Base-by-base conservation (phyloP, 192 early-diverging fungal genomes). In the Entophlyctis luteolus region DNA sequence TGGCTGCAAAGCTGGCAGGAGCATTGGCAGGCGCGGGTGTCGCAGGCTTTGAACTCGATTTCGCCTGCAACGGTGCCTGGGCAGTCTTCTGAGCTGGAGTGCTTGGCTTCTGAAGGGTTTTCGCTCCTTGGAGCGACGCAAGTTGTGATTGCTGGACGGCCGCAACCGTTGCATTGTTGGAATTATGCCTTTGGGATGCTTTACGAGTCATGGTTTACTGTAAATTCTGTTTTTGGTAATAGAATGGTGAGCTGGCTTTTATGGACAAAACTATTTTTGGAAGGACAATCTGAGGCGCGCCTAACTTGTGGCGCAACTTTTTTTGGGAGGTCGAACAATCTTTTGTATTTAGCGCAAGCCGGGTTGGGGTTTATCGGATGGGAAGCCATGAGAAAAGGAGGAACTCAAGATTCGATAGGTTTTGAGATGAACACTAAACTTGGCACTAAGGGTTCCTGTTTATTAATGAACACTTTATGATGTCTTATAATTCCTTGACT, bases 121-220 rank as follows among this genome's bases (percentile, higher is more conserved):
- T 66, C 12, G 63, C 49, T 1, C 47, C 50, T 27, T 54, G 63
- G 42, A 66, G 23, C 18, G 25, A 23, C 10, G 50, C 48, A 38
- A 28, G 18, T 37, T 66, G 63, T 4, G 52, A 10, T 28, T 66
- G 63, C 36, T 66, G 63, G 42, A 66, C 37, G 8, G 50, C 63
- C 33, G 63, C 28, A 34, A 66, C 63, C 0, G 63, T 66, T 27
- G 63, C 52, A 39, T 66, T 66, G 46, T 48, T 32, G 47, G 60
- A 16, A 10, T 48, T 49, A n/a, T 47, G 25, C 27, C 50, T 48
- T 23, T 38, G 39, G 16, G 12, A n/a, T 22, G 42, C 27, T 32
- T 63, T 63, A 33, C 60, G 60, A 22, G 60, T 63, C 60, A 63
- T 63, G 39, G 18, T 52, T 12, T 14, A 57, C 12, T 8, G 55